phyloP scores from a whole-genome alignment of 75 land plant genomes.

The Cunninghamia lanceolata region DNA sequence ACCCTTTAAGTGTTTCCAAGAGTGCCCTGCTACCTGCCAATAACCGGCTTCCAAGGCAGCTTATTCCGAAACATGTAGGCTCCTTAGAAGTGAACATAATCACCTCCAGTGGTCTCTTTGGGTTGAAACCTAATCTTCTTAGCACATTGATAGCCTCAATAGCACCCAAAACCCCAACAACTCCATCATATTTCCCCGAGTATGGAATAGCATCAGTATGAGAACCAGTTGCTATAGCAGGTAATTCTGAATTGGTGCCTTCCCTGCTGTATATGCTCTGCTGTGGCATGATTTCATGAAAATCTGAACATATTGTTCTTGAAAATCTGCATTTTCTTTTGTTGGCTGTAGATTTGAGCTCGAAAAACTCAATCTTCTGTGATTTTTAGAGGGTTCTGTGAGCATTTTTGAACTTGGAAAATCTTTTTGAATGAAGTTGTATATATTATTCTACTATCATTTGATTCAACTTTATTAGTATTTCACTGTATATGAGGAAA shows the following conservation, averaged over 20 bases:
- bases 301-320: too few relatives aligned
- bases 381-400: too few relatives aligned
- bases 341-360: too few relatives aligned
- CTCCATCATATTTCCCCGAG: constrained; percentile 97
- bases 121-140: constrained; percentile 78
- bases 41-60: constrained; percentile 96
- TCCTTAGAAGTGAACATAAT: constrained; percentile 96
- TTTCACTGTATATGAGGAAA: too few relatives aligned
- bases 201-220: constrained; percentile 97
- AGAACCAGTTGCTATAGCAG: constrained; percentile 87
- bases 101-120: constrained; percentile 78
- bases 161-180: constrained; percentile 94
- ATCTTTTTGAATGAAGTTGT: too few relatives aligned
- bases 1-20: constrained; percentile 30
- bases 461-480: too few relatives aligned
- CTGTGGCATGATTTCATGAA: too few relatives aligned
- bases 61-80: constrained; percentile 95
- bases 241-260: constrained; percentile 49
- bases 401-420: too few relatives aligned
- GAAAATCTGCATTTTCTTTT: too few relatives aligned
- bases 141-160: constrained; percentile 83
- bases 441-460: too few relatives aligned
- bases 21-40: constrained; percentile 58
- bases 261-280: too few relatives aligned
- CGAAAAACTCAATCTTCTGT: too few relatives aligned